Percentiles rank a stretch among this genome's conserved stretches.
Evolutionary conservation across 1,284 basidiomycete species (phyloP).

Genomic region (Violaceomyces palustris): DNA sequence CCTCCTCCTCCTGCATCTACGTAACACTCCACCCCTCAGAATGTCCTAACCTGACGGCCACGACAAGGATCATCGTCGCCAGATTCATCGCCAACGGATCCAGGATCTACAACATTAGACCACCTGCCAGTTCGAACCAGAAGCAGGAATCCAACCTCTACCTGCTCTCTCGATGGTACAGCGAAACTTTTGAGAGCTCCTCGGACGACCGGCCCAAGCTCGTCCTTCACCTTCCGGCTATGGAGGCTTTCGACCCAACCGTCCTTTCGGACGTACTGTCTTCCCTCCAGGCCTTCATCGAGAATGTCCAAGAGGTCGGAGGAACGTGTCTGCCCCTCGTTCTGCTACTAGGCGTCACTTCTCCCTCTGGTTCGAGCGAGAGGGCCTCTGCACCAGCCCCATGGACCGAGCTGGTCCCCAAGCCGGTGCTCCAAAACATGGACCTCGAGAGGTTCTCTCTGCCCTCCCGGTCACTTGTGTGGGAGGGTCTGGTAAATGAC

Average conservation of each 20-base stretch:
- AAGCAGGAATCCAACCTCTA: too few relatives aligned
- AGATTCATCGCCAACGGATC: slow-evolving; percentile 24
- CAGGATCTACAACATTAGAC: neutral
- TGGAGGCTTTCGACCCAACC: slow-evolving; percentile 22
- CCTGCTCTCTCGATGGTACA: too few relatives aligned
- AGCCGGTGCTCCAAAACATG: slow-evolving; percentile 16
- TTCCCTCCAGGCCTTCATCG: slow-evolving; percentile 20
- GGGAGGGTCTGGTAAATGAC: slow-evolving; percentile 21
- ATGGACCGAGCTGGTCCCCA: slow-evolving; percentile 29
- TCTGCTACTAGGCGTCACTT: slow-evolving; percentile 26
- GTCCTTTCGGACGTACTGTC: slow-evolving; percentile 25
- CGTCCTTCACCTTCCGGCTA: slow-evolving; percentile 18
- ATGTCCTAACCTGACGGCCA: slow-evolving; percentile 21
- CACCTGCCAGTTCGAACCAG: too few relatives aligned
- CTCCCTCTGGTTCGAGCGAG: slow-evolving; percentile 15
- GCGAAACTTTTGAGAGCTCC: too few relatives aligned
- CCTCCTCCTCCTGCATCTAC: slow-evolving; percentile 6
- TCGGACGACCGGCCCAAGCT: slow-evolving; percentile 3
- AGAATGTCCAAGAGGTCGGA: neutral
- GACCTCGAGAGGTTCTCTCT: slow-evolving; percentile 27
- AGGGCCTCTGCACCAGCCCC: slow-evolving; percentile 16
- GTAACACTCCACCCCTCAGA: slow-evolving; percentile 23
- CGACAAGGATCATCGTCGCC: slow-evolving; percentile 20
- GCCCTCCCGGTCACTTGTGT: slow-evolving; percentile 32
- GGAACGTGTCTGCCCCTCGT: slow-evolving; percentile 4